These are phyloP conservation scores for Aphanomyces astaci DNA, from an alignment of 352 stramenopile species.

Conservation along the genomic window DNA sequence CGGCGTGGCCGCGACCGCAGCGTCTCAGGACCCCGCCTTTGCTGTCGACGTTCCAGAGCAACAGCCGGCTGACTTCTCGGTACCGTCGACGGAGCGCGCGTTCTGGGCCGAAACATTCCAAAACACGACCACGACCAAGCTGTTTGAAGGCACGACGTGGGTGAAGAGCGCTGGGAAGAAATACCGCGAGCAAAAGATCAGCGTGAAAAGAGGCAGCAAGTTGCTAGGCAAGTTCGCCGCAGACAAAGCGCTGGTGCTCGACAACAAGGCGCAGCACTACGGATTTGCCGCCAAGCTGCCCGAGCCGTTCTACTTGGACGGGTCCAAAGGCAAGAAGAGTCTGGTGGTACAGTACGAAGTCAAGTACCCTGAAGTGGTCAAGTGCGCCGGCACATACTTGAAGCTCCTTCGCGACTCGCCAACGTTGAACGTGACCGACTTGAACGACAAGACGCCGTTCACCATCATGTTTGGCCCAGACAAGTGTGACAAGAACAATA, in stretches of 20 bases:
- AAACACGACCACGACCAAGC: slow-evolving; percentile 3
- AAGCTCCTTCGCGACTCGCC: slow-evolving; percentile 85
- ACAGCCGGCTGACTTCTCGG: not conserved
- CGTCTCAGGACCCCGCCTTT: not conserved
- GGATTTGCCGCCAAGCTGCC: slow-evolving; percentile 65
- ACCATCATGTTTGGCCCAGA: slow-evolving; percentile 95
- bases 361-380: slow-evolving; percentile 85
- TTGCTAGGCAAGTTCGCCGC: slow-evolving; percentile 39
- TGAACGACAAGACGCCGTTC: slow-evolving; percentile 85
- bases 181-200: slow-evolving; percentile 63
- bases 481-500: slow-evolving; percentile 90
- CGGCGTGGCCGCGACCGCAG: not conserved
- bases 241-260: slow-evolving; percentile 65
- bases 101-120: slow-evolving; percentile 23
- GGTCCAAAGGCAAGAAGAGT: slow-evolving; percentile 61
- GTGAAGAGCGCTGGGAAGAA: slow-evolving; percentile 79
- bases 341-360: slow-evolving; percentile 94
- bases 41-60: not conserved
- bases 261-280: slow-evolving; percentile 68
- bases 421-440: slow-evolving; percentile 41
- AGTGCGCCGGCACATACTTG: slow-evolving; percentile 90
- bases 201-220: slow-evolving; percentile 54
- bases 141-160: slow-evolving; percentile 36
- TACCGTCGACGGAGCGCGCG: slow-evolving; percentile 7
- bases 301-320: slow-evolving; percentile 54